phyloP scores from a whole-genome alignment of 352 stramenopile species.

The Pythium apleroticum region DNA sequence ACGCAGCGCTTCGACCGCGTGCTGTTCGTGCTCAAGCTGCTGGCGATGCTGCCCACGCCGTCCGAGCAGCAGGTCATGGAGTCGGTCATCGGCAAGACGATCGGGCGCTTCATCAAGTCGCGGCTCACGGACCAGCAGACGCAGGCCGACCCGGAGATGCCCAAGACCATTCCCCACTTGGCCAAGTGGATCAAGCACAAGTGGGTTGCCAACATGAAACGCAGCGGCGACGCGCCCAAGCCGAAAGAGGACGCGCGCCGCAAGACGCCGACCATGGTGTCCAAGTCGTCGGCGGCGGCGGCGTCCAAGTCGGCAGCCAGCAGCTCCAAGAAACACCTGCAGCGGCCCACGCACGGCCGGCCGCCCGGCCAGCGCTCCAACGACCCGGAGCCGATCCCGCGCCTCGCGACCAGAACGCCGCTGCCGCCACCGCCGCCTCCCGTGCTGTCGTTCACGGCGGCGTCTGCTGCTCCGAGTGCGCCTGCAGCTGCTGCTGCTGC shows the following conservation, averaged over 20 bases:
- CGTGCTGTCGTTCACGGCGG: slow-evolving; percentile 9
- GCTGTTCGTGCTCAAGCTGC: slow-evolving; percentile 42
- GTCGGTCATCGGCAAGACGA: slow-evolving; percentile 61
- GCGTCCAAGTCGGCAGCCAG: background rate
- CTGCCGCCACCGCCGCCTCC: background rate
- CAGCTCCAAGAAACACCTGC: slow-evolving; percentile 21
- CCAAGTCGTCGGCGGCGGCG: background rate
- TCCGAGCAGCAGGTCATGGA: slow-evolving; percentile 50
- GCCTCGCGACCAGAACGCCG: background rate
- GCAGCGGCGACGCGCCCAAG: background rate
- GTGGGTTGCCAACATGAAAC: slow-evolving; percentile 57
- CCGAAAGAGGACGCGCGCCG: background rate
- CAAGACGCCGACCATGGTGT: background rate
- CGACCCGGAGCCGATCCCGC: slow-evolving; percentile 11
- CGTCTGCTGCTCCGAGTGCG: background rate
- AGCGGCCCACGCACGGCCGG: slow-evolving; percentile 14
- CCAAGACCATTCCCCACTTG: slow-evolving; percentile 44
- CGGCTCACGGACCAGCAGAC: slow-evolving; percentile 35
- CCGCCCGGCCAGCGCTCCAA: slow-evolving; percentile 14
- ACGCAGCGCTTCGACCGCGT: slow-evolving; percentile 14
- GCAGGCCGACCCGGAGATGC: slow-evolving; percentile 25
- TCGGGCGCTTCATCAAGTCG: slow-evolving; percentile 50
- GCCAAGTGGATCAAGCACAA: slow-evolving; percentile 74
- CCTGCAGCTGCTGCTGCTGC: no score
- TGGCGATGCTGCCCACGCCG: slow-evolving; percentile 74